Conservation (phyloP, 768 basidiomycete genomes). For the Punctularia strigosozonata region DNA sequence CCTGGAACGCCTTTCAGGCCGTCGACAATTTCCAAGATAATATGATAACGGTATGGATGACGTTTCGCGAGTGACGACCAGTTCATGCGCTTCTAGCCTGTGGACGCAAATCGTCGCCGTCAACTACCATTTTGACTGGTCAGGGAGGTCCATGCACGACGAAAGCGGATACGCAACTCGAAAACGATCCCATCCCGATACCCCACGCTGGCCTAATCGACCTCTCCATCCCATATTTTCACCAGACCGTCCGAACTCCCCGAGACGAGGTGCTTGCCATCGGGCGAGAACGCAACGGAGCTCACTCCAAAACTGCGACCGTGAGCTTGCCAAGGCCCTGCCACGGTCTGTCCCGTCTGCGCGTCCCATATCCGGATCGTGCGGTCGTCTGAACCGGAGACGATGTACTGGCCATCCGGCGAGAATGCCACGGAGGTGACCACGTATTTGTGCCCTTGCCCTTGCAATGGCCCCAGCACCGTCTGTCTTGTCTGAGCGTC, state of each 20-base stretch:
- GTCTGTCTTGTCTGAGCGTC: slow-evolving; percentile 8
- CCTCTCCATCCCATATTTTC: background rate
- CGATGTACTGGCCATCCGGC: slow-evolving; percentile 7
- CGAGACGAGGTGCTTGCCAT: background rate
- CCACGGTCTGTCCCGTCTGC: slow-evolving; percentile 1
- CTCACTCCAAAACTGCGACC: background rate
- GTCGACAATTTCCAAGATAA: no score
- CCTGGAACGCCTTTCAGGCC: no score
- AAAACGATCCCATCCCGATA: no score
- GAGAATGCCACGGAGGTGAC: slow-evolving; percentile 9
- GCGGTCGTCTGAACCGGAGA: slow-evolving; percentile 5
- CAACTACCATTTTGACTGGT: no score
- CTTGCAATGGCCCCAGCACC: background rate
- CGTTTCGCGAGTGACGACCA: no score
- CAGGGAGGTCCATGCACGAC: no score
- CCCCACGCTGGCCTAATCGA: no score
- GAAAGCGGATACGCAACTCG: no score
- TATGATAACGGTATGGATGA: no score
- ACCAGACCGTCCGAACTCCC: background rate
- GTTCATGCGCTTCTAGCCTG: no score
- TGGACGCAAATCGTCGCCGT: no score
- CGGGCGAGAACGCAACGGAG: background rate
- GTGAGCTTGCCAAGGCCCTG: background rate
- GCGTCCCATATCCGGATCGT: slow-evolving; percentile 10
- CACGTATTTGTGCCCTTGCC: slow-evolving; percentile 5